These are phyloP conservation scores for Talaromyces amestolkiae DNA, from an alignment of 2,329 filamentous ascomycete genomes.

Conservation along the genomic window DNA sequence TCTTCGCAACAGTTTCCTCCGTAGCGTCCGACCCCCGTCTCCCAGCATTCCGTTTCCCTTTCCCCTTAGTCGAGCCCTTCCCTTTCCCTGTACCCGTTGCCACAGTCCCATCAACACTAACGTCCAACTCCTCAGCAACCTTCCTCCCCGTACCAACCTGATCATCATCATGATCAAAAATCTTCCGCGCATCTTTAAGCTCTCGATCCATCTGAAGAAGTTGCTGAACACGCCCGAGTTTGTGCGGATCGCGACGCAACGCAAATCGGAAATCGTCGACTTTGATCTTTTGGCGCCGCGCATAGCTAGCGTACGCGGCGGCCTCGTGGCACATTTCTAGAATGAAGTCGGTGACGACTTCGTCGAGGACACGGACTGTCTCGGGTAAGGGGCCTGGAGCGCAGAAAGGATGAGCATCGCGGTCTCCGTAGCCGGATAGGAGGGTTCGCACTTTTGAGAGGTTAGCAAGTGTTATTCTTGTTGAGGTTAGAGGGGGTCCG, in stretches of 20 bases:
- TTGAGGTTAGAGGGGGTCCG: constrained; percentile 28
- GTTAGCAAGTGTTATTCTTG: background rate
- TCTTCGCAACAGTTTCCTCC: constrained; percentile 36
- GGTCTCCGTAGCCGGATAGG: constrained; percentile 47
- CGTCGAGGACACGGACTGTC: constrained; percentile 84
- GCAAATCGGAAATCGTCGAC: constrained; percentile 97
- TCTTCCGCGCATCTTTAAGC: constrained; percentile 77
- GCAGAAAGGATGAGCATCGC: constrained; percentile 59
- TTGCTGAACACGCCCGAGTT: constrained; percentile 85
- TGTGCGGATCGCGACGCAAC: constrained; percentile 76
- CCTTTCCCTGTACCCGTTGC: constrained; percentile 32
- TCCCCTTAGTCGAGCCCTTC: constrained; percentile 30
- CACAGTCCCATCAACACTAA: constrained; percentile 25
- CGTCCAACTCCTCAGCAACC: constrained; percentile 27
- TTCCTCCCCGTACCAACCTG: constrained; percentile 39
- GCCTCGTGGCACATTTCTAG: constrained; percentile 91
- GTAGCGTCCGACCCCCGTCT: constrained; percentile 35
- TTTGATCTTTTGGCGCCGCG: constrained; percentile 92
- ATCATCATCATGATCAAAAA: constrained; percentile 46
- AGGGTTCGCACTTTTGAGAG: constrained; percentile 38
- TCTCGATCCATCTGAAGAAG: constrained; percentile 84
- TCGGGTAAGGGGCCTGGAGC: constrained; percentile 73
- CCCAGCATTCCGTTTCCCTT: constrained; percentile 33
- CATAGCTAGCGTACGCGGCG: constrained; percentile 78
- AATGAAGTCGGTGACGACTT: constrained; percentile 95